Base-by-base conservation (phyloP, 2,329 filamentous ascomycete species). In the Neoarthrinium moseri region DNA sequence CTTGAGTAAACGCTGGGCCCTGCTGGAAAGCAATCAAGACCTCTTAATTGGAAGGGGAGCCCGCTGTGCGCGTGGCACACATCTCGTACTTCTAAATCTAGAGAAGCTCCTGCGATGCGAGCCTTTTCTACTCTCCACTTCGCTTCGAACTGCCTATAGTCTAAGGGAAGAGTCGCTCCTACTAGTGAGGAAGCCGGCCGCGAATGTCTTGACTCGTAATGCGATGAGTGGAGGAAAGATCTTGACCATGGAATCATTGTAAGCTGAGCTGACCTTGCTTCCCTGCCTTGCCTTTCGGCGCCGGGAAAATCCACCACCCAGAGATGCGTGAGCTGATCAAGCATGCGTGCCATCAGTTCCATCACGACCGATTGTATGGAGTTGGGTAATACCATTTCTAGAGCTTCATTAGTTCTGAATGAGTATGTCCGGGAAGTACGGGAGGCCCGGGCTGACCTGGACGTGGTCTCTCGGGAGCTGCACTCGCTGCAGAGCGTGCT, bases 401-500 rank as follows among this genome's bases (percentile, higher is more conserved):
- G 62, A 32, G 62, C 64, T n/a, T 57, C 63, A 18, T 45, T 52
- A 8, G 50, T 59, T 24, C 54, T 72, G 20, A 58, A 59, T 47
- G 47, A 49, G 29, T 71, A 71, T 44, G 65, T 71, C 6, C 66
- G 68, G 27, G 61, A 69, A 15, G 65, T 72, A 1, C 68, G 68
- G 29, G 68, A 71, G 49, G 65, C 68, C 3, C 62, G 68, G 13
- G 54, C 63, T 26, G 68, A 70, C 20, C 55, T 71, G 13, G 63
- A 70, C 27, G 58, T 52, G 23, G 59, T 73, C 29, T 66, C 67
- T 24, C 63, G 66, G 47, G 69, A 73, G 49, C 52, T 73, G 22
- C 63, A 71, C 47, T 70, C 69, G 33, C 60, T 73, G 38, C 62
- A 68, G 44, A 61, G 61, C 27, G 62, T 71, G 2, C 54, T 72